A percentile compares a stretch with the other conserved stretches of the same genome.
phyloP scores from a whole-genome alignment of 2,329 filamentous ascomycete species.

The Magnaporthiopsis rhizophila region DNA sequence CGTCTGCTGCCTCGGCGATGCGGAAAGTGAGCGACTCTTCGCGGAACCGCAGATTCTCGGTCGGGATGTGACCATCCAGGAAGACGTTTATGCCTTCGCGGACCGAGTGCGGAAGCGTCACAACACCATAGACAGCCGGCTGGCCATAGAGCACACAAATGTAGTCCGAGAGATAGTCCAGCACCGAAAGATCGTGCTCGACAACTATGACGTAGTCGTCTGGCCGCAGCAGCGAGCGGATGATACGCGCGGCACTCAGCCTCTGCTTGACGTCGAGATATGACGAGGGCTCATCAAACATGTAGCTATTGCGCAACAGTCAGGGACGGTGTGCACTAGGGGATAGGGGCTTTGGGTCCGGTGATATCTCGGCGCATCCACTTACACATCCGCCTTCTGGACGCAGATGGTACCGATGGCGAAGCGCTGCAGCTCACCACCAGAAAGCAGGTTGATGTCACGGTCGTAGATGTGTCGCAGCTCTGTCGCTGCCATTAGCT shows the following conservation, averaged over 20 bases:
- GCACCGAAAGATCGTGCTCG: constrained; percentile 96
- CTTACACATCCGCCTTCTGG: constrained; percentile 83
- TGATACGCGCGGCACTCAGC: constrained; percentile 83
- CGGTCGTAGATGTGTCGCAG: constrained; percentile 84
- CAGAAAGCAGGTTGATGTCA: constrained; percentile 83
- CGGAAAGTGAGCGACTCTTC: constrained; percentile 96
- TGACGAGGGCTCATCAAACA: constrained; percentile 99
- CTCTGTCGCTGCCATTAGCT: constrained; percentile 39
- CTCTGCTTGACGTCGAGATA: constrained; percentile 99
- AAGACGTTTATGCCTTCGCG: constrained; percentile 99
- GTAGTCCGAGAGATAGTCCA: constrained; percentile 98
- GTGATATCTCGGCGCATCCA: constrained; percentile 6
- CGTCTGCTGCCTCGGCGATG: constrained; percentile 81
- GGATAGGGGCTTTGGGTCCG: not conserved
- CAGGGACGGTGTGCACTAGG: not conserved
- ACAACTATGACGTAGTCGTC: constrained; percentile 98
- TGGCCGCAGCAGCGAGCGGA: constrained; percentile 79
- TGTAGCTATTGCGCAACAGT: constrained; percentile 50
- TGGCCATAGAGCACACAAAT: constrained; percentile 95
- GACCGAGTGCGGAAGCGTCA: constrained; percentile 89
- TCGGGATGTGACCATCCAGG: constrained; percentile 95
- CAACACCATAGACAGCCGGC: constrained; percentile 94
- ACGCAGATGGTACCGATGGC: constrained; percentile 94
- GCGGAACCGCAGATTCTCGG: constrained; percentile 96
- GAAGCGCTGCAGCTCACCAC: constrained; percentile 96